phyloP scores from a whole-genome alignment of 306 rosid genomes.

The Quercus variabilis region DNA sequence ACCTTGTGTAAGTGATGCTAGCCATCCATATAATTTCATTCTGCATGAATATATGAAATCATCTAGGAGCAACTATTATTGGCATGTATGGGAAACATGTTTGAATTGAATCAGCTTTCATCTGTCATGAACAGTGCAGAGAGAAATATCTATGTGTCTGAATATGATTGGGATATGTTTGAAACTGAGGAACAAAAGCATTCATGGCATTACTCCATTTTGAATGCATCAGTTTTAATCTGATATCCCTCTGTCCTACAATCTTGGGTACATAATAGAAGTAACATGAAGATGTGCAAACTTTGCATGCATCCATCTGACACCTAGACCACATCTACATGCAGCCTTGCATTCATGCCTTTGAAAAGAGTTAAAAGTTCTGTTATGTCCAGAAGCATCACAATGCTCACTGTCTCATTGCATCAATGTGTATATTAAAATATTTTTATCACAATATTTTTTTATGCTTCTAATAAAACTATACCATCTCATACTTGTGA shows the following conservation, averaged over 20 bases:
- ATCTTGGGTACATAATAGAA: neutral
- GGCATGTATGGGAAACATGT: neutral
- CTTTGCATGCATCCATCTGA: neutral
- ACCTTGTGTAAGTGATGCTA: neutral
- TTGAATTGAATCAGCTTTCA: neutral
- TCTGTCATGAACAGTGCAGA: neutral
- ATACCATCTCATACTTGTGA: neutral
- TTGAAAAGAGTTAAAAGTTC: neutral
- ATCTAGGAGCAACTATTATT: neutral
- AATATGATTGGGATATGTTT: neutral
- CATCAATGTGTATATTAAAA: neutral
- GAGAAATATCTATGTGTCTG: neutral
- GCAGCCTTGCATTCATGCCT: neutral
- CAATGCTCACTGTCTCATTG: neutral
- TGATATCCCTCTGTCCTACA: neutral
- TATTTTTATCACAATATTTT: neutral
- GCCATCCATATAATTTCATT: neutral
- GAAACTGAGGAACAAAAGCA: neutral
- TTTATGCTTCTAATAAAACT: neutral
- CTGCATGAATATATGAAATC: neutral
- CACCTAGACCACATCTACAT: neutral
- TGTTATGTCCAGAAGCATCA: neutral
- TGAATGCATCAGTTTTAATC: neutral
- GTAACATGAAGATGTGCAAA: neutral
- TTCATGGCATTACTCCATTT: neutral